Evolutionary conservation across 306 rosid species (phyloP), one percentile per base, ranked within the genome.

Genomic region (Cucumis melo): DNA sequence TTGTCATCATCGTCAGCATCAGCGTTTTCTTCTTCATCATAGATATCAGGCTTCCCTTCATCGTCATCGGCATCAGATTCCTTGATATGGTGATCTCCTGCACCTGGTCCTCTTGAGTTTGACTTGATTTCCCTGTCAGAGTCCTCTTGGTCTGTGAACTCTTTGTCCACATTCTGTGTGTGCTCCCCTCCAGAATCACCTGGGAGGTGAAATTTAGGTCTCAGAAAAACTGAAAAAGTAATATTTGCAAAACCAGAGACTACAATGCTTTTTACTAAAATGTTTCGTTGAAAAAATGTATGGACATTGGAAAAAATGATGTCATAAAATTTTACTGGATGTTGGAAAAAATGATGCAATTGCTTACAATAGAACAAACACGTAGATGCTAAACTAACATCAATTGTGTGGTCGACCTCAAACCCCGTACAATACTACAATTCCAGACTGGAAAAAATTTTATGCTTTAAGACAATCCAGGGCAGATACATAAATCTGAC

Each of bases 111-210:
- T 81, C 80, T 84, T 56, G 92, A 81, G 54, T 32, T 5, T 4
- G 36, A 32, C 36, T 32, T 32, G 36, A 32, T 32, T 32, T 32
- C 36, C 36, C 5, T 32, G 36, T 32, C 36, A 32, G 36, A 32
- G 5, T 86, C 84, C 77, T 86, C 86, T 77, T 76, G 83, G 57
- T 76, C 84, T 34, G 82, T 79, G 73, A 57, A 48, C 51, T 80
- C 87, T 50, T 78, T 84, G 21, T 82, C 79, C 19, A 76, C 71
- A 60, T 80, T 85, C 81, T 79, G 88, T 78, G 84, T 77, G 58
- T 80, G 82, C 78, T 87, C 94, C 60, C 81, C 92, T 50, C 83
- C 97, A 50, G 90, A 88, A 83, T 85, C 87, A 80, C 82, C 96
- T 84, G 81, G 73, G 81, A 84, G 74, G 7, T 73, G 64, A 58